phyloP scores from a whole-genome alignment of 768 basidiomycete species.

The Hydnomerulius pinastri region DNA sequence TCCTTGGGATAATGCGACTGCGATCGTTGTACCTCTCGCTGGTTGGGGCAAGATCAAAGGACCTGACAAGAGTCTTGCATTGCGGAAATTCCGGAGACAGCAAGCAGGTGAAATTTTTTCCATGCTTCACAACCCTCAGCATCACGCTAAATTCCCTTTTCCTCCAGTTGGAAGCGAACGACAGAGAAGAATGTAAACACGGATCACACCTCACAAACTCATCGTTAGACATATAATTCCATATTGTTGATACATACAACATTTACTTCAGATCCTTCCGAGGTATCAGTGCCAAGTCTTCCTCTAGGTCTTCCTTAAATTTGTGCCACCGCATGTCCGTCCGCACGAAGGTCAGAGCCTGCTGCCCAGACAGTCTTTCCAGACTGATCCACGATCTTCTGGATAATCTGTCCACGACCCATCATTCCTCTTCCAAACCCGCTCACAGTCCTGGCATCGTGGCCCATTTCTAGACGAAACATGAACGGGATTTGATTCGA shows the following conservation, averaged over 20 bases:
- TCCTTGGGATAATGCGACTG: constrained; percentile 86
- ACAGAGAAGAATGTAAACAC: constrained; percentile 59
- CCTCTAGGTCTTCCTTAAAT: constrained; percentile 46
- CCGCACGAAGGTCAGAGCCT: constrained; percentile 86
- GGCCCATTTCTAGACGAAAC: constrained; percentile 74
- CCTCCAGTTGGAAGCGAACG: constrained; percentile 63
- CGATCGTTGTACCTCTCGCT: constrained; percentile 85
- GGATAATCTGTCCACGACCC: constrained; percentile 90
- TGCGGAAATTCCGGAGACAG: constrained; percentile 76
- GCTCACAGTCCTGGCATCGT: constrained; percentile 64
- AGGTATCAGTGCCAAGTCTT: neutral
- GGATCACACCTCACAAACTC: neutral
- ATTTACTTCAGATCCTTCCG: constrained; percentile 1
- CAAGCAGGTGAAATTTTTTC: constrained; percentile 53
- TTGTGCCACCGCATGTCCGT: constrained; percentile 86
- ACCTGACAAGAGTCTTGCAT: constrained; percentile 76
- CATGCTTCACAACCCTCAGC: neutral
- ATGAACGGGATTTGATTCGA: constrained; percentile 1
- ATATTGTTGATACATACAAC: neutral
- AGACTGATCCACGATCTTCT: constrained; percentile 64
- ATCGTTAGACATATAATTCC: constrained; percentile 5
- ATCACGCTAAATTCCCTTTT: constrained; percentile 4
- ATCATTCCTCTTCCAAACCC: constrained; percentile 67
- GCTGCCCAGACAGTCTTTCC: constrained; percentile 91
- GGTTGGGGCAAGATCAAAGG: constrained; percentile 89